phyloP scores from a whole-genome alignment of 164 flowering plant species.

The Vitis cinerea region DNA sequence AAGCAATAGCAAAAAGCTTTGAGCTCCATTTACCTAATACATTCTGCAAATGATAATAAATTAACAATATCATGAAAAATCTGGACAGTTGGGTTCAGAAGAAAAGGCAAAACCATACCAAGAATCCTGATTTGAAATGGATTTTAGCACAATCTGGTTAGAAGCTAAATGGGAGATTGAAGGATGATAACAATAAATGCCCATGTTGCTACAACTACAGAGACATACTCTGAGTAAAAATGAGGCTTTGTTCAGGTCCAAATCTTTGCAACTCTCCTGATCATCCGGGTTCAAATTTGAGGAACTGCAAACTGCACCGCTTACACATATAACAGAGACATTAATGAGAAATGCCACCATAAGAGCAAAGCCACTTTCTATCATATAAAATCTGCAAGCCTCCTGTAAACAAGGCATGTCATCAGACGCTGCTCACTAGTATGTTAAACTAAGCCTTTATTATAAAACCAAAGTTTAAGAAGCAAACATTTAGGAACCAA shows the following conservation, averaged over 20 bases:
- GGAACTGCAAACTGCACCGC: slow-evolving; percentile 85
- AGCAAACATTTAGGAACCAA: too few species aligned
- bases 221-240: slow-evolving; percentile 46
- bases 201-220: too few species aligned
- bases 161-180: too few species aligned
- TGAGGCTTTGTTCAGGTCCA: slow-evolving; percentile 85
- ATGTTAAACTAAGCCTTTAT: too few species aligned
- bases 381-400: slow-evolving; percentile 82
- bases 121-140: too few species aligned
- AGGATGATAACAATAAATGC: too few species aligned
- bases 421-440: too few species aligned
- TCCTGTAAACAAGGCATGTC: slow-evolving; percentile 21
- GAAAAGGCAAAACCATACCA: too few species aligned
- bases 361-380: slow-evolving; percentile 90
- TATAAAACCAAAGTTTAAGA: too few species aligned
- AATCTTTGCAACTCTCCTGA: slow-evolving; percentile 54
- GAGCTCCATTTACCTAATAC: slow-evolving; percentile 95
- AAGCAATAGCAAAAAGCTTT: slow-evolving; percentile 88
- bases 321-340: slow-evolving; percentile 73
- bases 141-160: too few species aligned
- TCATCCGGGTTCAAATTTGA: slow-evolving; percentile 52
- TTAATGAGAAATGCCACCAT: slow-evolving; percentile 83
- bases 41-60: slow-evolving; percentile 18
- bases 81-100: too few species aligned
- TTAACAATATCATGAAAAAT: too few species aligned